Conservation (phyloP, 2,329 filamentous ascomycete genomes). For the Stemphylium lycopersici region DNA sequence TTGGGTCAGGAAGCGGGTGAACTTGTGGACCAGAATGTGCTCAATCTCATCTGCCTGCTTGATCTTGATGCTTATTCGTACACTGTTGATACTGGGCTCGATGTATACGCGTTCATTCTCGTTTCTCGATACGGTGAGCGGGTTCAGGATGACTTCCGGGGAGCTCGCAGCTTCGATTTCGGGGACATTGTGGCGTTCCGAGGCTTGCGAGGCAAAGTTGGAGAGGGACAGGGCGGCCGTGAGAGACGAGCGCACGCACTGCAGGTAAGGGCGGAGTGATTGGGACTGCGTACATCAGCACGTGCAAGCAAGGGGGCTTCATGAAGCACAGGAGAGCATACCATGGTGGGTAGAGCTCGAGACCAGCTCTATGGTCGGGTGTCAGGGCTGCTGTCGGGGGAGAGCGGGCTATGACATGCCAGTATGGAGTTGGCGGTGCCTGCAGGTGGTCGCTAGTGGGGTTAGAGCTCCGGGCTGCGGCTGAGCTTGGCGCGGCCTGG, state of each 20-base stretch:
- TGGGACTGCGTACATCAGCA: slow-evolving; percentile 70
- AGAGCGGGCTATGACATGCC: slow-evolving; percentile 38
- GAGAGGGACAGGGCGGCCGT: slow-evolving; percentile 92
- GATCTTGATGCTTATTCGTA: slow-evolving; percentile 97
- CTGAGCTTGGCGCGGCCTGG: slow-evolving; percentile 22
- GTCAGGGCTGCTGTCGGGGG: slow-evolving; percentile 23
- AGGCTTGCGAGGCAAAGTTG: slow-evolving; percentile 96
- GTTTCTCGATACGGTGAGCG: slow-evolving; percentile 88
- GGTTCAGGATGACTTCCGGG: slow-evolving; percentile 91
- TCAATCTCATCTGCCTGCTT: slow-evolving; percentile 99
- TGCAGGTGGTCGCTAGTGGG: slow-evolving; percentile 33
- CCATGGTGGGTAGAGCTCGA: slow-evolving; percentile 36
- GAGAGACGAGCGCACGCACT: slow-evolving; percentile 92
- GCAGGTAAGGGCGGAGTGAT: slow-evolving; percentile 94
- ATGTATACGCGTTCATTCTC: slow-evolving; percentile 97
- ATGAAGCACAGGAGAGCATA: slow-evolving; percentile 15
- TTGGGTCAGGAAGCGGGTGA: slow-evolving; percentile 94
- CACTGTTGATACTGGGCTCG: slow-evolving; percentile 95
- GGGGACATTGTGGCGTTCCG: slow-evolving; percentile 96
- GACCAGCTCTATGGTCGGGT: slow-evolving; percentile 25
- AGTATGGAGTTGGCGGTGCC: slow-evolving; percentile 35
- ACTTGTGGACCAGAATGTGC: slow-evolving; percentile 97
- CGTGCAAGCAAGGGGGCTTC: neutral
- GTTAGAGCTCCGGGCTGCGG: slow-evolving; percentile 32
- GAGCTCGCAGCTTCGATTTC: slow-evolving; percentile 94